phyloP scores from a whole-genome alignment of 2,329 filamentous ascomycete species.

The Penicillium sp. region DNA sequence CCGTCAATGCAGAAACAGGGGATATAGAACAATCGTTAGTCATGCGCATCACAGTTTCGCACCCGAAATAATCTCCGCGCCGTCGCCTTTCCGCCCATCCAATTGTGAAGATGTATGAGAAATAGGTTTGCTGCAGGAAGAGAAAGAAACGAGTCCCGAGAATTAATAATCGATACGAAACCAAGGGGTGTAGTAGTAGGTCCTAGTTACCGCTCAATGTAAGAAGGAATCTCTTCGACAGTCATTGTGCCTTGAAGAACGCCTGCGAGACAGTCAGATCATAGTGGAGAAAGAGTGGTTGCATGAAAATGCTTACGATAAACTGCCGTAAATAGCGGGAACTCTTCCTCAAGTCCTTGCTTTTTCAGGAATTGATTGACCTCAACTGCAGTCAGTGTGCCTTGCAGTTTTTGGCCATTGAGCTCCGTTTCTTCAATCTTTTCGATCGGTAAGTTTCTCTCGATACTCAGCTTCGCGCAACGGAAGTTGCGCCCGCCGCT shows the following conservation, averaged over 20 bases:
- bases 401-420: slow-evolving; percentile 96
- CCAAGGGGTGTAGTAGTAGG: slow-evolving; percentile 18
- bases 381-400: slow-evolving; percentile 87
- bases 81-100: slow-evolving; percentile 18
- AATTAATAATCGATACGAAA: slow-evolving; percentile 26
- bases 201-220: slow-evolving; percentile 58
- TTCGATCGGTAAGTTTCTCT: slow-evolving; percentile 77
- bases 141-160: slow-evolving; percentile 18
- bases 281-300: slow-evolving; percentile 19
- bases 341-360: slow-evolving; percentile 77
- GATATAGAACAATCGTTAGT: slow-evolving; percentile 9
- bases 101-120: slow-evolving; percentile 15
- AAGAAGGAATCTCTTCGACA: slow-evolving; percentile 78
- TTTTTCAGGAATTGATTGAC: slow-evolving; percentile 87
- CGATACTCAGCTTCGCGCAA: slow-evolving; percentile 85
- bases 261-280: slow-evolving; percentile 47
- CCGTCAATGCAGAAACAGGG: slow-evolving; percentile 14
- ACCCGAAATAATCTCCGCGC: slow-evolving; percentile 19
- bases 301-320: slow-evolving; percentile 55
- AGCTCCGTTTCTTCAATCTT: slow-evolving; percentile 89
- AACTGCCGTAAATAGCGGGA: slow-evolving; percentile 91
- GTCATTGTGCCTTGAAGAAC: slow-evolving; percentile 78
- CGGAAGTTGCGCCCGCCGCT: slow-evolving; percentile 91
- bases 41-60: slow-evolving; percentile 25
- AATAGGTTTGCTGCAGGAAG: slow-evolving; percentile 27